Evolutionary conservation across 2,329 filamentous ascomycete genomes (phyloP).

Genomic region (Chaetomiaceae sp.): DNA sequence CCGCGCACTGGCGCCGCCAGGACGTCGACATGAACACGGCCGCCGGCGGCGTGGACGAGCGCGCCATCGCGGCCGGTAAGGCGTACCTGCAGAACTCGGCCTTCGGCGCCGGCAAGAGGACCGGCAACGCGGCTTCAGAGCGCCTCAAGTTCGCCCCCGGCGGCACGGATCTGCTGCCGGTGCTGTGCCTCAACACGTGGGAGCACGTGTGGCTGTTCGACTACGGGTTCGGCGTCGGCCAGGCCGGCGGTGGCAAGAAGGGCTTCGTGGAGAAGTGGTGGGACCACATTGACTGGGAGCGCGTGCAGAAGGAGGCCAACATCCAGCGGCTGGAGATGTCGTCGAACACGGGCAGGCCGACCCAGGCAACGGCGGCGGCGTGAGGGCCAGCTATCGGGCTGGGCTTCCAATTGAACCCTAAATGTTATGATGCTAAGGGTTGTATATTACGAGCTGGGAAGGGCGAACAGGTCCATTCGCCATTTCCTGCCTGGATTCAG

Average conservation of each 20-base stretch:
- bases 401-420: neutral
- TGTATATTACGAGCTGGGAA: conserved; percentile 15
- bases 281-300: conserved; percentile 78
- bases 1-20: conserved; percentile 74
- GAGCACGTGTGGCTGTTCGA: conserved; percentile 88
- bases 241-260: conserved; percentile 62
- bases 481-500: neutral
- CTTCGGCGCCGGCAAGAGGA: conserved; percentile 10
- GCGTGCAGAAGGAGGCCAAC: conserved; percentile 48
- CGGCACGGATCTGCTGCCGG: conserved; percentile 62
- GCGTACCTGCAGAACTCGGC: conserved; percentile 14
- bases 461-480: conserved; percentile 6
- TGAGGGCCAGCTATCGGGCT: neutral
- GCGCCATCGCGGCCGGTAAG: conserved; percentile 29
- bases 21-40: conserved; percentile 63
- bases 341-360: neutral
- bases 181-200: conserved; percentile 94
- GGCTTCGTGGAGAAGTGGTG: conserved; percentile 78
- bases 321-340: conserved; percentile 12
- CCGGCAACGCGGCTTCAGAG: conserved; percentile 12
- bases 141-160: conserved; percentile 50
- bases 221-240: conserved; percentile 55
- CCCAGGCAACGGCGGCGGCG: neutral
- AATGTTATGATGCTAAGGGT: neutral
- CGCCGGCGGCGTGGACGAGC: conserved; percentile 34